Evolutionary conservation across 2,329 filamentous ascomycete genomes (phyloP).

Genomic region (Pseudofabraea citricarpa): DNA sequence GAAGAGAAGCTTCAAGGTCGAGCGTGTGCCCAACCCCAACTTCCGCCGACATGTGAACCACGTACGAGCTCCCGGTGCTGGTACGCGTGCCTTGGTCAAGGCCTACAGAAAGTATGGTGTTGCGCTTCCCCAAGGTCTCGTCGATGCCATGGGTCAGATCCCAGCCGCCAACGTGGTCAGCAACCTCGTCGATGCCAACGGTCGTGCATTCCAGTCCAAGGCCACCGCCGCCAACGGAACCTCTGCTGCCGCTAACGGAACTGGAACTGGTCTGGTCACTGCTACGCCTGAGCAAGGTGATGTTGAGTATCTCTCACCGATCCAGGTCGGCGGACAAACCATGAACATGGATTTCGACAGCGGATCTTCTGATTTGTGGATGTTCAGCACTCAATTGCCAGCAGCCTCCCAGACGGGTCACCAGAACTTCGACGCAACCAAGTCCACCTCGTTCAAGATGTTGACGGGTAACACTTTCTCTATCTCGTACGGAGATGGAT

Average conservation of each 20-base stretch:
- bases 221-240: constrained; percentile 7
- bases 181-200: background rate
- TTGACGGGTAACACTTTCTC: constrained; percentile 25
- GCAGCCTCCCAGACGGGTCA: constrained; percentile 24
- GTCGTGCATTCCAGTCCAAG: constrained; percentile 3
- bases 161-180: constrained; percentile 12
- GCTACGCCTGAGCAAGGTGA: constrained; percentile 52
- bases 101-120: constrained; percentile 66
- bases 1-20: constrained; percentile 28
- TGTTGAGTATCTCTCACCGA: constrained; percentile 22
- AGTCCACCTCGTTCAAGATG: constrained; percentile 24
- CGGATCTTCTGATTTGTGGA: constrained; percentile 31
- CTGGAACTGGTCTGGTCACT: constrained; percentile 50
- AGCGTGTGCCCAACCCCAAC: constrained; percentile 31
- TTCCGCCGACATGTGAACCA: constrained; percentile 31
- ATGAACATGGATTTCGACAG: constrained; percentile 29
- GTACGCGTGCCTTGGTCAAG: constrained; percentile 51
- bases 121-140: constrained; percentile 38
- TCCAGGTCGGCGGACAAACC: constrained; percentile 27
- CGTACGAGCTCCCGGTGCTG: constrained; percentile 20
- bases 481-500: constrained; percentile 34
- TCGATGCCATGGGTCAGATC: constrained; percentile 28
- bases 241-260: constrained; percentile 22
- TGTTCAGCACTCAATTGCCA: constrained; percentile 29
- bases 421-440: constrained; percentile 23